phyloP scores from a whole-genome alignment of 2,329 filamentous ascomycete genomes.

The Ceratocystis destructans region DNA sequence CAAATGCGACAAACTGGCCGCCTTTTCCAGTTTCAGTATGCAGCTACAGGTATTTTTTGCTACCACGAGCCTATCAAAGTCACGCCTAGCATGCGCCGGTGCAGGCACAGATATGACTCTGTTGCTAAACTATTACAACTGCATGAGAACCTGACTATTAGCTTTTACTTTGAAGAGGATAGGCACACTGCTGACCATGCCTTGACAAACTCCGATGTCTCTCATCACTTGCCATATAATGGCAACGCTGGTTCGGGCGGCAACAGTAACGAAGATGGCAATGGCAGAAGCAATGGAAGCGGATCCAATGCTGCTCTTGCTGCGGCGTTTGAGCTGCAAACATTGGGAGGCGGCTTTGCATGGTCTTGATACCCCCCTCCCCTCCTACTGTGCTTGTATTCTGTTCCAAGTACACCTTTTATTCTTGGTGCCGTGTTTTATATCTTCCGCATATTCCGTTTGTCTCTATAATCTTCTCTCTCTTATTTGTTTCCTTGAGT shows the following conservation, averaged over 20 bases:
- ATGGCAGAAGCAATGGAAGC: neutral
- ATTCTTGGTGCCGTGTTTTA: neutral
- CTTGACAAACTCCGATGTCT: slow-evolving; percentile 10
- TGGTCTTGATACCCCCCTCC: neutral
- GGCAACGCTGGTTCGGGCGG: neutral
- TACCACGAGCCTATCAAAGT: slow-evolving; percentile 34
- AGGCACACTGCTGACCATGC: slow-evolving; percentile 31
- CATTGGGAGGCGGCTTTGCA: slow-evolving; percentile 4
- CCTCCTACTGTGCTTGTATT: neutral
- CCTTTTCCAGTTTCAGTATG: slow-evolving; percentile 28
- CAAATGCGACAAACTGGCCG: slow-evolving; percentile 27
- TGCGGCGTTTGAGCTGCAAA: slow-evolving; percentile 6
- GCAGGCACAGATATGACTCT: slow-evolving; percentile 30
- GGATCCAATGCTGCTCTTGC: neutral
- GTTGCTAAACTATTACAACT: slow-evolving; percentile 29
- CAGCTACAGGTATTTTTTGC: slow-evolving; percentile 30
- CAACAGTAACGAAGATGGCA: neutral
- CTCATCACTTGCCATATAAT: slow-evolving; percentile 1
- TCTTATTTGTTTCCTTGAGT: slow-evolving; percentile 3
- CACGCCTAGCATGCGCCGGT: slow-evolving; percentile 33
- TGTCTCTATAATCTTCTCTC: neutral
- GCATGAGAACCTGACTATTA: slow-evolving; percentile 28
- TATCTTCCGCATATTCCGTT: neutral
- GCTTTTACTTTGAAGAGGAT: slow-evolving; percentile 33
- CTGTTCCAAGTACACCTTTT: neutral